phyloP scores from a whole-genome alignment of 2,329 filamentous ascomycete genomes.

The Tetracladium maxilliforme region DNA sequence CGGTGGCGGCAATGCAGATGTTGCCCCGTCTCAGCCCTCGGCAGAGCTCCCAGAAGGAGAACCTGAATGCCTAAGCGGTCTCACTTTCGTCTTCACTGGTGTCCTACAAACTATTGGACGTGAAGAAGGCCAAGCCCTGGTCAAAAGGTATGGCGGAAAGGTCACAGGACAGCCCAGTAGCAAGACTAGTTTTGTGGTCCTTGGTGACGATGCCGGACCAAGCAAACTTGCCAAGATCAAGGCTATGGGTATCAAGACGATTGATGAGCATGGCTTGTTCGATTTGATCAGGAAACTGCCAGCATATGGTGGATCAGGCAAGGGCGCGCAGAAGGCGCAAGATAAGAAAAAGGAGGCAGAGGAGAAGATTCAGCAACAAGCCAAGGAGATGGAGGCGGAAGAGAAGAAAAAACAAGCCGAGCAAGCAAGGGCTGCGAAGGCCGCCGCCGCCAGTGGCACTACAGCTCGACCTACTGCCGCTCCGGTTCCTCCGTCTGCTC shows the following conservation, averaged over 20 bases:
- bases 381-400: conserved; percentile 72
- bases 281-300: conserved; percentile 70
- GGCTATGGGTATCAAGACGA: conserved; percentile 70
- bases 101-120: conserved; percentile 66
- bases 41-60: conserved; percentile 68
- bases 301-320: conserved; percentile 73
- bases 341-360: conserved; percentile 79
- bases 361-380: conserved; percentile 65
- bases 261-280: conserved; percentile 86
- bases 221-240: conserved; percentile 83
- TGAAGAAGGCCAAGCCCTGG: conserved; percentile 71
- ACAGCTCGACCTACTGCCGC: conserved; percentile 21
- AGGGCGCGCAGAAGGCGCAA: conserved; percentile 71
- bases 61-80: conserved; percentile 77
- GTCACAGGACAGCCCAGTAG: conserved; percentile 73
- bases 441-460: conserved; percentile 22
- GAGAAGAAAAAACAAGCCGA: conserved; percentile 46
- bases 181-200: conserved; percentile 87
- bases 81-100: conserved; percentile 93
- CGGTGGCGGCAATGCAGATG: conserved; percentile 44
- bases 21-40: conserved; percentile 45
- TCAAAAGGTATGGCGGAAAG: conserved; percentile 91
- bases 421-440: conserved; percentile 32
- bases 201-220: conserved; percentile 82
- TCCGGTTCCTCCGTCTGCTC: conserved; percentile 24